Conservation (phyloP, 75 land plant genomes). For the Ceratopteris richardii region DNA sequence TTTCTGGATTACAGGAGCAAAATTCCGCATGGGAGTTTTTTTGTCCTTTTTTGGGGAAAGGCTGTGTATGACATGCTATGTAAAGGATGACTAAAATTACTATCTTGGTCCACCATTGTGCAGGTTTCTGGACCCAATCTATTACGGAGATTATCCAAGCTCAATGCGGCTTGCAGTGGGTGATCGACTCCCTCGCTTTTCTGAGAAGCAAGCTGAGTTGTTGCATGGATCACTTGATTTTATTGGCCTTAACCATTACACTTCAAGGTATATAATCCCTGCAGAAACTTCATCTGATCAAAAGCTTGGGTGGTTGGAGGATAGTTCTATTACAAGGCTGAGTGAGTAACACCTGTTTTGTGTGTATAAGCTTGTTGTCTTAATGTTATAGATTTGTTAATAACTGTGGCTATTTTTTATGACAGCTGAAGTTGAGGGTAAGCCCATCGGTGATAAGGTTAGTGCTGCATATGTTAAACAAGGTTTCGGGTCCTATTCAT, state of each 20-base stretch:
- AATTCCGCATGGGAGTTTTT: too few species aligned
- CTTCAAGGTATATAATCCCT: conserved; percentile 10
- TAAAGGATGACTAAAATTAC: background rate
- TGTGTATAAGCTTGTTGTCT: too few species aligned
- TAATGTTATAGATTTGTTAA: background rate
- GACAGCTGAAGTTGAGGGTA: conserved; percentile 45
- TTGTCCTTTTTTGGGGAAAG: too few species aligned
- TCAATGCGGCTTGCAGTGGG: conserved; percentile 20
- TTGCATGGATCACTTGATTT: conserved; percentile 35
- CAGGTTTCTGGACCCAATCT: conserved; percentile 35
- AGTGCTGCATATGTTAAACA: background rate
- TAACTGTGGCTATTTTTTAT: too few species aligned
- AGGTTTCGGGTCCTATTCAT: too few species aligned
- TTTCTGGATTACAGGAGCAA: too few species aligned
- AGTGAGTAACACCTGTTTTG: too few species aligned
- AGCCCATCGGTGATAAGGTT: conserved; percentile 60
- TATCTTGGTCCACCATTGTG: too few species aligned
- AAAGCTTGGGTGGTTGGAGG: background rate
- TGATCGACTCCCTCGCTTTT: conserved; percentile 25
- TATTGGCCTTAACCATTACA: conserved; percentile 62
- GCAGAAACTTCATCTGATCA: background rate
- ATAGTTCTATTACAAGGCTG: background rate
- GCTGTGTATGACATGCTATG: too few species aligned
- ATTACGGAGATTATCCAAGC: conserved; percentile 31
- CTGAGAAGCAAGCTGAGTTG: conserved; percentile 15